A percentile compares a stretch with the other conserved stretches of the same genome.
Conservation (phyloP, 805 yeast species). For the Lipomyces orientalis region DNA sequence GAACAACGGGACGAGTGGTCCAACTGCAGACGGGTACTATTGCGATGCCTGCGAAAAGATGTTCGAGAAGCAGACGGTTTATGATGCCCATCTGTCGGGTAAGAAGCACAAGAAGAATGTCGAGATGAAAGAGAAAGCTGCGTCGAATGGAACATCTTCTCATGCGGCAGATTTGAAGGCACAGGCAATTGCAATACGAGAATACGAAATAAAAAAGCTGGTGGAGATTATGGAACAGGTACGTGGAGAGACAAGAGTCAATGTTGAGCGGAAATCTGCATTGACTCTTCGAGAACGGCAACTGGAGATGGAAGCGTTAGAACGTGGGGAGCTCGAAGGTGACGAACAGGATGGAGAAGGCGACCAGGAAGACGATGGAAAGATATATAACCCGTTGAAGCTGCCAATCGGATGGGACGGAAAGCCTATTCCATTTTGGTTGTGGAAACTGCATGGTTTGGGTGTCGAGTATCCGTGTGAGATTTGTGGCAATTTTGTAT, state of each 20-base stretch:
- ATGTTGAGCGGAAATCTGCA: constrained; percentile 67
- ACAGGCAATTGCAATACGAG: constrained; percentile 45
- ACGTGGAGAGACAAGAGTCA: constrained; percentile 58
- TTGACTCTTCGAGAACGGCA: constrained; percentile 73
- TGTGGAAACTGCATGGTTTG: constrained; percentile 86
- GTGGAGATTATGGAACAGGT: constrained; percentile 50
- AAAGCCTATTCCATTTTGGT: constrained; percentile 90
- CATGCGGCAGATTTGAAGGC: constrained; percentile 22
- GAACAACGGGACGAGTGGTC: background rate
- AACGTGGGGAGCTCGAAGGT: constrained; percentile 42
- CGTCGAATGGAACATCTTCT: constrained; percentile 8
- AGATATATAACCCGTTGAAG: constrained; percentile 55
- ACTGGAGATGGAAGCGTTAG: constrained; percentile 57
- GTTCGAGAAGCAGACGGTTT: constrained; percentile 71
- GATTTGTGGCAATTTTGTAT: constrained; percentile 77
- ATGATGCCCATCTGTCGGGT: constrained; percentile 69
- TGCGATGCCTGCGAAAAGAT: constrained; percentile 69
- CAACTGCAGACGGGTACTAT: constrained; percentile 44
- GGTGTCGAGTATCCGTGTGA: constrained; percentile 78
- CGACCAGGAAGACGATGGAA: constrained; percentile 47
- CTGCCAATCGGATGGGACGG: constrained; percentile 89
- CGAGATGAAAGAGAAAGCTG: constrained; percentile 28
- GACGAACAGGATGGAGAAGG: constrained; percentile 40
- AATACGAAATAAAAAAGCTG: constrained; percentile 50
- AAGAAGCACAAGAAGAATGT: constrained; percentile 71